Evolutionary conservation across 257 asterid species (phyloP).

Genomic region (Gardenia jasminoides): DNA sequence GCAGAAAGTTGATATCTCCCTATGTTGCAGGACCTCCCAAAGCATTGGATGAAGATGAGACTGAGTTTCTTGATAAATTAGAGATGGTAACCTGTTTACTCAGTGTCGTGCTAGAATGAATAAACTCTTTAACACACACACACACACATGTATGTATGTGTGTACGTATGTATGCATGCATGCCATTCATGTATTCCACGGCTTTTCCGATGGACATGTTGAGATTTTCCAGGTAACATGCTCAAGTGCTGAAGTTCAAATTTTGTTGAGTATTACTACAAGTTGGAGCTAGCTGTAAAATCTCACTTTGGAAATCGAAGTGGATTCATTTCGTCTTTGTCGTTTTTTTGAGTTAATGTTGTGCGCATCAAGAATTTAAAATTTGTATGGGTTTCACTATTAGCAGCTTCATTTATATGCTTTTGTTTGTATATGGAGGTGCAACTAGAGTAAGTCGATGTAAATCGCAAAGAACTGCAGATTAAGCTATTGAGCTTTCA

Average conservation of each 20-base stretch:
- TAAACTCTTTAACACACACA: too few species aligned
- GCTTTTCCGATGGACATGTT: background rate
- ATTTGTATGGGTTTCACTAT: background rate
- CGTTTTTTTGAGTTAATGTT: background rate
- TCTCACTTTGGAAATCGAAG: background rate
- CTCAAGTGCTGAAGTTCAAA: background rate
- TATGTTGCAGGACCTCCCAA: slow-evolving; percentile 82
- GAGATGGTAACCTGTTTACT: slow-evolving; percentile 58
- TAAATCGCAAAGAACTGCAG: background rate
- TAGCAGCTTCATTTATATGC: background rate
- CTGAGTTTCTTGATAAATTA: slow-evolving; percentile 78
- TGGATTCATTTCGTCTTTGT: background rate
- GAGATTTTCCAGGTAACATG: background rate
- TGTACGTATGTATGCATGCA: too few species aligned
- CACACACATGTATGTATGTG: too few species aligned
- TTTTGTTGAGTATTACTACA: background rate
- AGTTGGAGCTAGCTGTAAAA: background rate
- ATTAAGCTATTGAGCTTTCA: background rate
- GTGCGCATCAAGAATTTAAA: background rate
- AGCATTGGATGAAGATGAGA: slow-evolving; percentile 97
- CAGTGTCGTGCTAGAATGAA: background rate
- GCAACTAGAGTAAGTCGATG: slow-evolving; percentile 1
- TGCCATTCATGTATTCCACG: background rate
- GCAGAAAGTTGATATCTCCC: background rate
- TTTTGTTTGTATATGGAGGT: background rate